Percentiles rank a stretch among this genome's conserved stretches.
phyloP scores from a whole-genome alignment of 2,329 filamentous ascomycete species.

The Colletotrichum lentis region DNA sequence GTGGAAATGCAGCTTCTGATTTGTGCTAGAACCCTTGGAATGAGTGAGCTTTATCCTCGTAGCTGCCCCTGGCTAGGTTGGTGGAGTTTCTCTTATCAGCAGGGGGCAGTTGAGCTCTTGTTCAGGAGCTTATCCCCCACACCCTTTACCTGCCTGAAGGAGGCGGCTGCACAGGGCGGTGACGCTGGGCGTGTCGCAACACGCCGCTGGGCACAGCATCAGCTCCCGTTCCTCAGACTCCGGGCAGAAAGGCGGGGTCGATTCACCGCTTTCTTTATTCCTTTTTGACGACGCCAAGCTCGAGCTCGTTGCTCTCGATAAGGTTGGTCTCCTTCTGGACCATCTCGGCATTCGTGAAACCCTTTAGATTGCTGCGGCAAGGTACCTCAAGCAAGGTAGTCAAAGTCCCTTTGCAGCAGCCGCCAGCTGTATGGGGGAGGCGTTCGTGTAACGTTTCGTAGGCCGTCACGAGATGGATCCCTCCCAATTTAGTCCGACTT shows the following conservation, averaged over 20 bases:
- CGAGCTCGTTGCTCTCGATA: conserved; percentile 4
- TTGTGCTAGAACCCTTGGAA: conserved; percentile 22
- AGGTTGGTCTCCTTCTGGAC: not conserved
- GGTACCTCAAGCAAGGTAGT: not conserved
- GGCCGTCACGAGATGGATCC: conserved; percentile 23
- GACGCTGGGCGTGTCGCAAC: conserved; percentile 4
- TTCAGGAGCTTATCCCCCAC: conserved; percentile 35
- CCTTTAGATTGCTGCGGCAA: not conserved
- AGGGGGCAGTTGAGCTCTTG: conserved; percentile 25
- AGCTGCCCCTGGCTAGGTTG: conserved; percentile 25
- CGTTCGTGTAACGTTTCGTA: conserved; percentile 29
- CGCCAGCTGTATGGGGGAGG: conserved; percentile 28
- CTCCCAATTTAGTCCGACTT: conserved; percentile 18
- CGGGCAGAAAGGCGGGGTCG: conserved; percentile 10
- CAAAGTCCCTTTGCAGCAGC: not conserved
- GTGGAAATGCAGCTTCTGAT: not conserved
- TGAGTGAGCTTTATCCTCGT: conserved; percentile 31
- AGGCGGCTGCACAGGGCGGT: conserved; percentile 10
- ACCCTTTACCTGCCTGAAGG: conserved; percentile 5
- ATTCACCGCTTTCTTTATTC: conserved; percentile 15
- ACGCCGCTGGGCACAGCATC: conserved; percentile 8
- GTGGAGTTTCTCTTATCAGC: conserved; percentile 25
- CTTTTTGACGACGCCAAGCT: conserved; percentile 1
- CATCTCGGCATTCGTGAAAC: conserved; percentile 22
- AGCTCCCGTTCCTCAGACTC: not conserved